Percentiles rank a stretch among this genome's conserved stretches.
Conservation (phyloP, 116 monocot genomes). For the Phalaenopsis hybrid region DNA sequence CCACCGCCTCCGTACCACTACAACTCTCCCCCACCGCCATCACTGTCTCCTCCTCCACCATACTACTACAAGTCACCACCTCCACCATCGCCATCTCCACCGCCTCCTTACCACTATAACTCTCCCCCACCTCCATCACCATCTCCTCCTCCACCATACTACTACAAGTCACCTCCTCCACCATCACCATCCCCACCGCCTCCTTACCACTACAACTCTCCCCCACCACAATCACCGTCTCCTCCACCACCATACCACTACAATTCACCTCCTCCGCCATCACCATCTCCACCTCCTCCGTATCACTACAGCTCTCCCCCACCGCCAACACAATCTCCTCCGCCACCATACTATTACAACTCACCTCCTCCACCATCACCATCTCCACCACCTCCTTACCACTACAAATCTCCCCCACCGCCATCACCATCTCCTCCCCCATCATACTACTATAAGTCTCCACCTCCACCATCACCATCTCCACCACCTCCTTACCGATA, state of each 20-base stretch:
- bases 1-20: too few species aligned
- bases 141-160: too few species aligned
- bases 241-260: slow-evolving; percentile 9
- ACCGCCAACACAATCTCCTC: slow-evolving; percentile 9
- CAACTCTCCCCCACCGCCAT: too few species aligned
- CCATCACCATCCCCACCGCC: slow-evolving; percentile 23
- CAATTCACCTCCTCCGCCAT: slow-evolving; percentile 6
- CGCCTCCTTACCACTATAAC: too few species aligned
- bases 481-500: not conserved
- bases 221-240: slow-evolving; percentile 19
- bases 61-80: too few species aligned
- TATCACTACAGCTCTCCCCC: slow-evolving; percentile 19
- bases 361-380: slow-evolving; percentile 21
- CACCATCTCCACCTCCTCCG: slow-evolving; percentile 11
- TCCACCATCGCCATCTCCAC: too few species aligned
- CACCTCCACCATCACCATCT: not conserved
- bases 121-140: too few species aligned
- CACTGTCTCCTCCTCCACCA: too few species aligned
- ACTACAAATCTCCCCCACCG: slow-evolving; percentile 27
- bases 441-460: slow-evolving; percentile 6
- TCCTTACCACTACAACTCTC: slow-evolving; percentile 22
- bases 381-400: slow-evolving; percentile 21
- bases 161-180: slow-evolving; percentile 9
- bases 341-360: slow-evolving; percentile 18
- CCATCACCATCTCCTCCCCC: slow-evolving; percentile 20